These are phyloP conservation scores for Eucalyptus virginea DNA, from an alignment of 345 rosid genomes.

Conservation along the genomic window DNA sequence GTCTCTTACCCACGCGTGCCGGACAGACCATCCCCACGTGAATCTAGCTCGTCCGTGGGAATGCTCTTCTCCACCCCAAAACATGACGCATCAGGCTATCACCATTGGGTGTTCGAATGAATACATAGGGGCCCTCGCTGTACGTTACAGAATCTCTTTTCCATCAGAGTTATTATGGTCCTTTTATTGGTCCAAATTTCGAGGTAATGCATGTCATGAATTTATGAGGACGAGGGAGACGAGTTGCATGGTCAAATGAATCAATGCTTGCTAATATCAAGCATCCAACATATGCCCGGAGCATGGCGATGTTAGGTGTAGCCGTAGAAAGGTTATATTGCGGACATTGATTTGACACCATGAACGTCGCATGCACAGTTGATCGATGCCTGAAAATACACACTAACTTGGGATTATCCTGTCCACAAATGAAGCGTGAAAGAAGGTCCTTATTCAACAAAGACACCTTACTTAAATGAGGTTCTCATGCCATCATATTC, in stretches of 20 bases:
- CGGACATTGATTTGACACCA: neutral
- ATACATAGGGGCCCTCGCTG: neutral
- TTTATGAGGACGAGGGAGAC: neutral
- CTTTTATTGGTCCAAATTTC: neutral
- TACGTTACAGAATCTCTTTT: neutral
- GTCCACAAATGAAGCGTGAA: neutral
- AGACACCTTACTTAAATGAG: neutral
- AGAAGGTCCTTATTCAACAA: neutral
- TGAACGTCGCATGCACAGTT: neutral
- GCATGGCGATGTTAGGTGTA: neutral
- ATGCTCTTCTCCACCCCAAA: neutral
- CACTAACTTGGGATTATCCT: neutral
- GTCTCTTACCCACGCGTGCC: neutral
- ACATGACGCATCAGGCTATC: neutral
- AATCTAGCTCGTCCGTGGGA: neutral
- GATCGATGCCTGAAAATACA: neutral
- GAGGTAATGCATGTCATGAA: neutral
- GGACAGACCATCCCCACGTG: neutral
- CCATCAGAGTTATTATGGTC: neutral
- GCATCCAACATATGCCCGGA: neutral
- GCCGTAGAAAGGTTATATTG: neutral
- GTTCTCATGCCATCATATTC: neutral
- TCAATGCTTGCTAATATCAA: neutral
- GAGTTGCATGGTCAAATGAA: neutral
- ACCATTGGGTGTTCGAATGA: neutral